Evolutionary conservation across 2,329 filamentous ascomycete species (phyloP).

Genomic region (Xylaria sp.): DNA sequence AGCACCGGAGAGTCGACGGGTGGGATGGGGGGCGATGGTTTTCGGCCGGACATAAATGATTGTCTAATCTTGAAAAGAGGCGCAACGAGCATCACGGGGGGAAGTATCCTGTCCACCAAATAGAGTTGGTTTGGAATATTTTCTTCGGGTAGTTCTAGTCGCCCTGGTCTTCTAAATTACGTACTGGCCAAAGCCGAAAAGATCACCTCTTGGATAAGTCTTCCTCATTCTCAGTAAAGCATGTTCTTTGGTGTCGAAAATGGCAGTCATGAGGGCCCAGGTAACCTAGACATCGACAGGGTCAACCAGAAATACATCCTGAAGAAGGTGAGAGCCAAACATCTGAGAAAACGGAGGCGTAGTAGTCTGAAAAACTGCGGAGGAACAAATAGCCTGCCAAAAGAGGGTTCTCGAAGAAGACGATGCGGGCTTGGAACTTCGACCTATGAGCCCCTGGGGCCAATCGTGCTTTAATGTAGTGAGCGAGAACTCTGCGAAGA

Average conservation of each 20-base stretch:
- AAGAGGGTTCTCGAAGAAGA: slow-evolving; percentile 1
- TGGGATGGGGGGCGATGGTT: background rate
- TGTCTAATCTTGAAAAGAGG: background rate
- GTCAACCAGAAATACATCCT: background rate
- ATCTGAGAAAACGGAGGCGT: slow-evolving; percentile 4
- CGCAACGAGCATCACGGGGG: slow-evolving; percentile 1
- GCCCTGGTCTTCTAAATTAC: background rate
- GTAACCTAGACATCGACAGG: slow-evolving; percentile 1
- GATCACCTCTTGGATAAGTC: background rate
- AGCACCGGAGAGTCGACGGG: background rate
- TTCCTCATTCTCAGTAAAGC: background rate
- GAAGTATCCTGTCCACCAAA: background rate
- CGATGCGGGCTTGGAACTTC: background rate
- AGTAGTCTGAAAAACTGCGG: slow-evolving; percentile 1
- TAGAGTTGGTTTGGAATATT: background rate
- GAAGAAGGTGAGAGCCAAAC: background rate
- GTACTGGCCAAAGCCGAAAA: slow-evolving; percentile 5
- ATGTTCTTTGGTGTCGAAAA: slow-evolving; percentile 7
- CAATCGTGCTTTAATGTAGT: background rate
- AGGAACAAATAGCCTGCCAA: slow-evolving; percentile 5
- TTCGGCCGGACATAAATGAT: background rate
- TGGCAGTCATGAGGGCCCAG: slow-evolving; percentile 3
- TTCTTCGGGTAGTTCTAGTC: no score
- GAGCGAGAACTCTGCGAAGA: background rate
- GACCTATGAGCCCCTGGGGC: background rate